Percentiles rank a stretch among this genome's conserved stretches.
Evolutionary conservation across 495 filamentous ascomycete genomes (phyloP).

Genomic region (Parathielavia hyrcaniae): DNA sequence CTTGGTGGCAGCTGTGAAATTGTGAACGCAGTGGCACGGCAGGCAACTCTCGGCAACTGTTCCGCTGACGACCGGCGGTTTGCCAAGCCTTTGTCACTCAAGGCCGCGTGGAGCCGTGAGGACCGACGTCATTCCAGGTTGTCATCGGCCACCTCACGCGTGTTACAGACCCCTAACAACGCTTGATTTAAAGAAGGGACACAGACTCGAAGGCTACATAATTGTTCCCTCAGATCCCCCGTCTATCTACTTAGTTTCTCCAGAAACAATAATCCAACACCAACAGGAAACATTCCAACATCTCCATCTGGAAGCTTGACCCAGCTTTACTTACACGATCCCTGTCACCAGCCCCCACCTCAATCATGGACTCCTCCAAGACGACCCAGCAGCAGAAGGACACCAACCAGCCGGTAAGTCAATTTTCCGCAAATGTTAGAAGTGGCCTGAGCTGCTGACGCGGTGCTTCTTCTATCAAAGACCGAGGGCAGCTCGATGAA

Average conservation of each 20-base stretch:
- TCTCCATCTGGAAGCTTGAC: not conserved
- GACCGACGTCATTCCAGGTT: slow-evolving; percentile 15
- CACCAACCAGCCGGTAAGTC: slow-evolving; percentile 13
- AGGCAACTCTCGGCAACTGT: not conserved
- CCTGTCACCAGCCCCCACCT: not conserved
- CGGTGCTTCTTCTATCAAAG: not conserved
- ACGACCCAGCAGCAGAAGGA: slow-evolving; percentile 17
- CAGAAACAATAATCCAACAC: not conserved
- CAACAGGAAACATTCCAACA: not conserved
- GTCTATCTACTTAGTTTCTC: not conserved
- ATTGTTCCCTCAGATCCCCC: not conserved
- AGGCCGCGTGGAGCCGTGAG: not conserved
- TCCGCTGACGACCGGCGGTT: not conserved
- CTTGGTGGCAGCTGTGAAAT: too few species aligned
- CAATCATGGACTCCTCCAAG: slow-evolving; percentile 22
- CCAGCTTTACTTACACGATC: slow-evolving; percentile 6
- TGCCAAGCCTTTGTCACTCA: slow-evolving; percentile 1
- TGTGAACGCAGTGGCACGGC: too few species aligned
- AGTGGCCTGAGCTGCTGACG: not conserved
- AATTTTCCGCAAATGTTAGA: not conserved
- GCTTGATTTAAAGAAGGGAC: not conserved
- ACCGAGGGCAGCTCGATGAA: slow-evolving; percentile 21
- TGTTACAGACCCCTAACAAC: not conserved
- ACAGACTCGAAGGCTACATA: not conserved
- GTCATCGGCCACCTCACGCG: not conserved